Conservation (phyloP, 768 basidiomycete species). For the Phaeolepiota aurea region DNA sequence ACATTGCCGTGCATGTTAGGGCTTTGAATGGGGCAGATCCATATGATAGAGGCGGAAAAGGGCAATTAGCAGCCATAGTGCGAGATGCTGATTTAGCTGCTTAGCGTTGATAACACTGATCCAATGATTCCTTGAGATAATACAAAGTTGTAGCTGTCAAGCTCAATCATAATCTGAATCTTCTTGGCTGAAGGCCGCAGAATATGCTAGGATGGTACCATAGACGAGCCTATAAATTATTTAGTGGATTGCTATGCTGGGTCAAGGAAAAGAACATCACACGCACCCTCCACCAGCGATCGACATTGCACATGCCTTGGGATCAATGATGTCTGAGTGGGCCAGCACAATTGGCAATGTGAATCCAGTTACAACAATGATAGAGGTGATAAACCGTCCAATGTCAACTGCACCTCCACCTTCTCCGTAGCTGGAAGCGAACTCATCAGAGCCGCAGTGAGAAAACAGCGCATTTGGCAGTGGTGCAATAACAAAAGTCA, state of each 20-base stretch:
- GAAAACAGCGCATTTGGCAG: conserved; percentile 91
- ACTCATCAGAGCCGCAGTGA: conserved; percentile 89
- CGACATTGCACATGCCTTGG: conserved; percentile 87
- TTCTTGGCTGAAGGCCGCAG: conserved; percentile 75
- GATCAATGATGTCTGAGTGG: conserved; percentile 81
- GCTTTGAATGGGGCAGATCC: conserved; percentile 15
- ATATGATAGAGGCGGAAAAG: conserved; percentile 28
- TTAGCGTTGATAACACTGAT: too few species aligned
- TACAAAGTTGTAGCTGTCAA: too few species aligned
- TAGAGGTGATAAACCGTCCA: conserved; percentile 88
- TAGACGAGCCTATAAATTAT: conserved; percentile 59
- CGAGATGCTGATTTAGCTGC: too few species aligned
- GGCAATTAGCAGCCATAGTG: conserved; percentile 27
- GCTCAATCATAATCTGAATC: conserved; percentile 72
- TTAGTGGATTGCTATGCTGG: neutral
- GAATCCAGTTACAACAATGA: conserved; percentile 88
- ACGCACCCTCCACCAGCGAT: conserved; percentile 87
- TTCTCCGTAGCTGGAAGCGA: conserved; percentile 68
- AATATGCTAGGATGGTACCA: conserved; percentile 84
- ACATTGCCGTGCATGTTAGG: conserved; percentile 36
- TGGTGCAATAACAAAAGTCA: conserved; percentile 93
- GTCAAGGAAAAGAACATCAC: conserved; percentile 15
- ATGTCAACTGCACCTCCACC: conserved; percentile 72
- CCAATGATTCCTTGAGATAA: too few species aligned
- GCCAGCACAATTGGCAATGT: conserved; percentile 88